A percentile compares a stretch with the other conserved stretches of the same genome.
Conservation (phyloP, 1,139 yeast species). For the Martiniozyma asiatica region DNA sequence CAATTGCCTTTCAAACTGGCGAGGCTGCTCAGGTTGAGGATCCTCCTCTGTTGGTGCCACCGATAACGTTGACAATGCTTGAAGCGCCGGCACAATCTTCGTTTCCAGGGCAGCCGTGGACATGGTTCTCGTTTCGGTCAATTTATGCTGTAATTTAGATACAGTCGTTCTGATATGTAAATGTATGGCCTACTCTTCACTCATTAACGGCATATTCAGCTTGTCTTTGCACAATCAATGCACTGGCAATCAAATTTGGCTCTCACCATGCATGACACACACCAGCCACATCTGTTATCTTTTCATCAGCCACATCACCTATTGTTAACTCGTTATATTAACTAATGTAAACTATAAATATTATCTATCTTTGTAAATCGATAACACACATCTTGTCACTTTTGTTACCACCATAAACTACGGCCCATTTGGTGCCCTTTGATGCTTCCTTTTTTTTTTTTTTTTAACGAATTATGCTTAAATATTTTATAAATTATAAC, state of each 20-base stretch:
- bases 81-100: slow-evolving; percentile 3
- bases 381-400: slow-evolving; percentile 57
- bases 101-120: slow-evolving; percentile 7
- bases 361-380: slow-evolving; percentile 57
- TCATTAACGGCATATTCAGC: no score
- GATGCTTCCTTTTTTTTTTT: slow-evolving; percentile 68
- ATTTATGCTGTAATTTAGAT: slow-evolving; percentile 8
- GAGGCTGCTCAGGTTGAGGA: slow-evolving; percentile 2
- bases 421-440: slow-evolving; percentile 61
- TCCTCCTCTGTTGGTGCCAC: slow-evolving; percentile 1
- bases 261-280: no score
- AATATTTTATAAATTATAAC: no score
- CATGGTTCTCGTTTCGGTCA: slow-evolving; percentile 6
- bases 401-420: slow-evolving; percentile 64
- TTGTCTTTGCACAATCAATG: no score
- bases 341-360: no score
- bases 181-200: no score
- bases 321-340: no score
- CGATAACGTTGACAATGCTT: slow-evolving; percentile 4
- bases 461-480: no score
- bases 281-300: no score
- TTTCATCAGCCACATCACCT: no score
- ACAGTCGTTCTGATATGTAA: slow-evolving; percentile 7
- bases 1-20: slow-evolving; percentile 10
- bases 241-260: no score